phyloP scores from a whole-genome alignment of 2,329 filamentous ascomycete genomes.

The Curvularia spicifera region DNA sequence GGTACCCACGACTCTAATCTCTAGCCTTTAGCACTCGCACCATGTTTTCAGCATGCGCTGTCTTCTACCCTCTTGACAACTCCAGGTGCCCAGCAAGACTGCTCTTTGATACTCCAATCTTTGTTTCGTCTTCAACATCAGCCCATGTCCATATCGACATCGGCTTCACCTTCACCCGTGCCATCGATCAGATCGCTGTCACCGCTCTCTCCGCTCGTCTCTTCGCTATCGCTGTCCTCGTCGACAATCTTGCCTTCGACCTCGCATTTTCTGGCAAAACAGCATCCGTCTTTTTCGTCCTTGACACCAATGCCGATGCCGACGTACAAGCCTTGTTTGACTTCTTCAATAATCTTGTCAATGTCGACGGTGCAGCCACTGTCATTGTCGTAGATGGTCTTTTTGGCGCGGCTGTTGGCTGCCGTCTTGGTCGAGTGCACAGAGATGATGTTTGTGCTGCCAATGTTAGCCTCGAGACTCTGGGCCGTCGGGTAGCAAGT shows the following conservation, averaged over 20 bases:
- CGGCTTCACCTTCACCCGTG: not conserved
- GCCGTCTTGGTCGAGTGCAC: slow-evolving; percentile 27
- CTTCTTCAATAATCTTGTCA: slow-evolving; percentile 35
- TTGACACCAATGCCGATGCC: slow-evolving; percentile 31
- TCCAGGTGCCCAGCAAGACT: slow-evolving; percentile 3
- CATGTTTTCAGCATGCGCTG: not conserved
- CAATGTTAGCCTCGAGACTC: slow-evolving; percentile 27
- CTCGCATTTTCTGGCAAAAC: slow-evolving; percentile 34
- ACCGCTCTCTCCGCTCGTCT: slow-evolving; percentile 8
- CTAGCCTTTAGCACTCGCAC: not conserved
- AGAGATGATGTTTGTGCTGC: slow-evolving; percentile 26
- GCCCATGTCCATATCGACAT: slow-evolving; percentile 18
- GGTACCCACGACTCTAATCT: slow-evolving; percentile 1
- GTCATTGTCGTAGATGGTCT: slow-evolving; percentile 30
- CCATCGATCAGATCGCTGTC: slow-evolving; percentile 15
- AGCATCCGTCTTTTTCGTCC: slow-evolving; percentile 16
- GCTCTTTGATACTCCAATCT: slow-evolving; percentile 6
- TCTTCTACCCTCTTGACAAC: slow-evolving; percentile 3
- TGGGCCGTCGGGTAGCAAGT: slow-evolving; percentile 26
- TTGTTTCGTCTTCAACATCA: slow-evolving; percentile 3
- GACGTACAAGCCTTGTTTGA: slow-evolving; percentile 28
- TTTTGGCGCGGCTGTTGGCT: slow-evolving; percentile 33
- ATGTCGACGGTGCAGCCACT: slow-evolving; percentile 27
- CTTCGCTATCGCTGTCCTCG: slow-evolving; percentile 29
- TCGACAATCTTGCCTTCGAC: slow-evolving; percentile 34